phyloP scores from a whole-genome alignment of 768 basidiomycete genomes.

The Russula sp. region DNA sequence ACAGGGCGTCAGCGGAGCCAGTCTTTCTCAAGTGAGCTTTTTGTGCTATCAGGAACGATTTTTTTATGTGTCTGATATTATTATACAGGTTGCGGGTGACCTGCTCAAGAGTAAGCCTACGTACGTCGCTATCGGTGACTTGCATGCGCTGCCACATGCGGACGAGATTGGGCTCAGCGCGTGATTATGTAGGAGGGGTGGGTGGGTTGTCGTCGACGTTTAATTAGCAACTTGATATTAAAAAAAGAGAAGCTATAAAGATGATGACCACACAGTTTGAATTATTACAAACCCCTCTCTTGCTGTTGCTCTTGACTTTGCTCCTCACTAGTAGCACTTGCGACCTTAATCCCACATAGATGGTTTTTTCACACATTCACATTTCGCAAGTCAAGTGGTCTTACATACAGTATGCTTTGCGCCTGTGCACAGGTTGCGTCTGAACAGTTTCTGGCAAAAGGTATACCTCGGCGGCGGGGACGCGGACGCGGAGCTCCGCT shows the following conservation, averaged over 20 bases:
- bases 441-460: no score
- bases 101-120: constrained; percentile 76
- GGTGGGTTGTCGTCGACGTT: background rate
- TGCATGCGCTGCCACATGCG: constrained; percentile 66
- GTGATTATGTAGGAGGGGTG: background rate
- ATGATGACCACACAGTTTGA: background rate
- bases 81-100: constrained; percentile 48
- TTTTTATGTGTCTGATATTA: background rate
- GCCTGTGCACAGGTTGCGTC: no score
- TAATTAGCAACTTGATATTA: background rate
- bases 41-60: rapidly evolving
- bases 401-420: no score
- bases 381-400: no score
- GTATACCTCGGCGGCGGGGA: no score
- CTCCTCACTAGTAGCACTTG: background rate
- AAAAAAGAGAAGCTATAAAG: background rate
- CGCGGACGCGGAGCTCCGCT: no score
- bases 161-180: constrained; percentile 66
- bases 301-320: background rate
- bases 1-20: constrained; percentile 57
- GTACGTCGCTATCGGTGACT: constrained; percentile 79
- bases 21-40: constrained; percentile 58
- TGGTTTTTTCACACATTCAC: background rate
- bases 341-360: background rate
- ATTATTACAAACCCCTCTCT: background rate